Evolutionary conservation across 495 filamentous ascomycete species (phyloP).

Genomic region (Aspergillus coremiiformis): DNA sequence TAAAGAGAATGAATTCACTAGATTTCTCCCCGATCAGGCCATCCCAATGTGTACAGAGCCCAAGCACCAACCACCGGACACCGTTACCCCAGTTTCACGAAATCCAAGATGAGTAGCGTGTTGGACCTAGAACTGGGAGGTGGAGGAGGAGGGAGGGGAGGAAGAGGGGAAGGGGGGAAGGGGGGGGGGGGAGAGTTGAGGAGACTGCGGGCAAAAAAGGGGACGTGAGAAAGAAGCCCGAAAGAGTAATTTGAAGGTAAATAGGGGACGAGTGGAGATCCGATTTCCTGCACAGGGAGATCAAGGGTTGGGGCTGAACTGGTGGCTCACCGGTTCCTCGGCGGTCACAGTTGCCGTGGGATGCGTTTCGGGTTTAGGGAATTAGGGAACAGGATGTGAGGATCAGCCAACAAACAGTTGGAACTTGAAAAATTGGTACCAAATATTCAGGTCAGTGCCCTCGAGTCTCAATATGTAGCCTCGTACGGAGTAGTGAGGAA

Average conservation of each 20-base stretch:
- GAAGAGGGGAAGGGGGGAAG: constrained; percentile 3
- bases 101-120: background rate
- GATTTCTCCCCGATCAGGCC: constrained; percentile 24
- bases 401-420: background rate
- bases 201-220: background rate
- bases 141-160: background rate
- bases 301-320: background rate
- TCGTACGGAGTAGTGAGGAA: background rate
- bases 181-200: background rate
- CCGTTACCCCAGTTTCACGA: background rate
- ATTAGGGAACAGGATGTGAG: no score
- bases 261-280: constrained; percentile 23
- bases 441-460: background rate
- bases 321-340: background rate
- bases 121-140: background rate
- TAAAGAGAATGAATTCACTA: constrained; percentile 3
- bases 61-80: constrained; percentile 6
- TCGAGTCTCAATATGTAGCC: background rate
- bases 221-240: constrained; percentile 12
- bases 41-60: constrained; percentile 23
- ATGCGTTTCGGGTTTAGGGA: constrained; percentile 9
- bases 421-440: no score
- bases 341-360: constrained; percentile 19
- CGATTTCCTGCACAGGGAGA: background rate
- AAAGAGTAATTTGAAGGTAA: constrained; percentile 39